These are phyloP conservation scores for Plasmodium vinckei DNA, from an alignment of 169 alveolate species.

Conservation along the genomic window DNA sequence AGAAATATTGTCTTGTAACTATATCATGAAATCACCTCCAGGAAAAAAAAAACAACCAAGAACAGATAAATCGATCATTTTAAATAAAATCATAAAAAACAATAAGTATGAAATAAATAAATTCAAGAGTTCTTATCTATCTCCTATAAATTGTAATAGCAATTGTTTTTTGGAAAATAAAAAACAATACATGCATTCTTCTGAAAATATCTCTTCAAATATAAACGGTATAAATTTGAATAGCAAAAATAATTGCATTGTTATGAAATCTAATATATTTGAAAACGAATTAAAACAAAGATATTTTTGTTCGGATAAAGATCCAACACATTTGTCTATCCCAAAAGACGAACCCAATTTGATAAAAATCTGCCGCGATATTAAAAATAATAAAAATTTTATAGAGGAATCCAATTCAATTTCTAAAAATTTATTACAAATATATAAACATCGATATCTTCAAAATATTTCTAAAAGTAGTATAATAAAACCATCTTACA, in stretches of 20 bases:
- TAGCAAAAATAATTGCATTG: not conserved
- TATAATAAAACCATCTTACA: not conserved
- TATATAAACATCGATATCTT: constrained; percentile 69
- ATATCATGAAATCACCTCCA: constrained; percentile 27
- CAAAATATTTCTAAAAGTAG: constrained; percentile 19
- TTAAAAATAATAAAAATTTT: constrained; percentile 5
- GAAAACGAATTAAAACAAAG: not conserved
- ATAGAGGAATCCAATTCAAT: not conserved
- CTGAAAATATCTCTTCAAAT: not conserved
- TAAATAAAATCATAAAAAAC: constrained; percentile 25
- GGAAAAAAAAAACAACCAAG: constrained; percentile 34
- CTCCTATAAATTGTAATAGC: not conserved
- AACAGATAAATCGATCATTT: constrained; percentile 32
- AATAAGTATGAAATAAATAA: not conserved
- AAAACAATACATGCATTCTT: not conserved
- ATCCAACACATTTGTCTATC: not conserved
- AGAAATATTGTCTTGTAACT: not conserved
- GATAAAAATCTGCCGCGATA: not conserved
- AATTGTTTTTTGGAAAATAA: not conserved
- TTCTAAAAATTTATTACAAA: constrained; percentile 61
- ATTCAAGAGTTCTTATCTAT: not conserved
- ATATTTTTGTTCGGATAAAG: constrained; percentile 4
- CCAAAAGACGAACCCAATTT: constrained; percentile 13
- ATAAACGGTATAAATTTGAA: not conserved
- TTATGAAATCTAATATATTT: constrained; percentile 20